These are phyloP conservation scores for Botrytis fragariae DNA, from an alignment of 2,329 filamentous ascomycete genomes.

Conservation along the genomic window DNA sequence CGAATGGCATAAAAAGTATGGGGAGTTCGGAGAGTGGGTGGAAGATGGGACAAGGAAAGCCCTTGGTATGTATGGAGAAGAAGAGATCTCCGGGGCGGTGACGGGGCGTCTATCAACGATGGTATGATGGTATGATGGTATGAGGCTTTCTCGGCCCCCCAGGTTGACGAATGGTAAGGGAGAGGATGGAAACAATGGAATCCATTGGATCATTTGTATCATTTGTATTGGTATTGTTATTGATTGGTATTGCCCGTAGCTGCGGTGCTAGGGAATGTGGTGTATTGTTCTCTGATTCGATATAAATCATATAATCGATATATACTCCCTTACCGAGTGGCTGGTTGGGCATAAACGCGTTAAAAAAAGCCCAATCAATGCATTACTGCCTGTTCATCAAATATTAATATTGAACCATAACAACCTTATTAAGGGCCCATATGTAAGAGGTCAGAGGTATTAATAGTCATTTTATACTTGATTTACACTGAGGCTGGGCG, in stretches of 20 bases:
- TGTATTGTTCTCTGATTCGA: not conserved
- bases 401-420: not conserved
- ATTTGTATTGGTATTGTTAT: not conserved
- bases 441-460: not conserved
- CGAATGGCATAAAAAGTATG: constrained; percentile 5
- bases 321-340: not conserved
- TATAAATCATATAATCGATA: not conserved
- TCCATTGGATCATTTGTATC: not conserved
- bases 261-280: not conserved
- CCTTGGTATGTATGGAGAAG: constrained; percentile 14
- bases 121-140: not conserved
- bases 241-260: not conserved
- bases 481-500: not conserved
- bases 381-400: constrained; percentile 13
- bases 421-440: not conserved
- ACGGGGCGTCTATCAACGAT: constrained; percentile 6
- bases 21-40: constrained; percentile 4
- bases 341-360: constrained; percentile 20
- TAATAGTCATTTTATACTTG: not conserved
- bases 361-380: constrained; percentile 18
- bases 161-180: not conserved
- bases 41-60: constrained; percentile 5
- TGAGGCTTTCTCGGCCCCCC: not conserved
- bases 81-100: constrained; percentile 16
- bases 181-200: not conserved